Base-by-base conservation (phyloP, 2,329 filamentous ascomycete genomes). In the Pseudogymnoascus sp. region DNA sequence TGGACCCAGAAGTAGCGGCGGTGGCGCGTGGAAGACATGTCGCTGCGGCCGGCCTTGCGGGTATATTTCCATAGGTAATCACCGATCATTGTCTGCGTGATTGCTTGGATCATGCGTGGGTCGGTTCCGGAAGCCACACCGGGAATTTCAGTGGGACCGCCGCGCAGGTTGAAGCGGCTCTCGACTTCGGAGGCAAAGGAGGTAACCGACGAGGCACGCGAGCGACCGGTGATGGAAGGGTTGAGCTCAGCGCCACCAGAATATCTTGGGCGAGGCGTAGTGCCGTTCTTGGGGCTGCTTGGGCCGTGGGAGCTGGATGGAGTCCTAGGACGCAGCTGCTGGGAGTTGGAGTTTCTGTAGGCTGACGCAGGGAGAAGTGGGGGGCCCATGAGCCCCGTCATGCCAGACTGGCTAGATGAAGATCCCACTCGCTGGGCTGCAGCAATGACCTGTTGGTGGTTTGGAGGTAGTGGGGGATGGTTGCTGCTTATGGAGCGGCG, bases 21-120 rank as follows among this genome's bases (percentile, higher is more conserved):
- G 75, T 99, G 94, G 60, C 94, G 85, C 62, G 92, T 96, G 68
- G 87, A 89, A 0, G 92, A 97, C 76, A 96, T 86, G 66, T 92
- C 90, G 61, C 87, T 89, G 25, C 93, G 88, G n/a, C 92, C 92
- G 64, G 92, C 83, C 78, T 94, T 96, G 70, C 94, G 89, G 0
- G 94, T 99, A 76, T 99, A 99, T 75, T 99, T 99, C 94, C 94
- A 99, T 41, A 99, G 81, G 74, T 93, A 97, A 74, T 99, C 94
- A 62, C 94, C 94, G 71, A 99, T 97, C 94, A 99, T 99, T 15
- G 94, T 97, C 76, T 99, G 93, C 2, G 94, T 99, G 67, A 99
- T 97, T 58, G 94, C 94, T 77, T 97, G 92, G 68, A 99, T 97
- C 92, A 99, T 97, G 69, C 93, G 90, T 65, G 93, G 93, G 76